Evolutionary conservation across 257 asterid species (phyloP).

Genomic region (Nicotiana otophora): DNA sequence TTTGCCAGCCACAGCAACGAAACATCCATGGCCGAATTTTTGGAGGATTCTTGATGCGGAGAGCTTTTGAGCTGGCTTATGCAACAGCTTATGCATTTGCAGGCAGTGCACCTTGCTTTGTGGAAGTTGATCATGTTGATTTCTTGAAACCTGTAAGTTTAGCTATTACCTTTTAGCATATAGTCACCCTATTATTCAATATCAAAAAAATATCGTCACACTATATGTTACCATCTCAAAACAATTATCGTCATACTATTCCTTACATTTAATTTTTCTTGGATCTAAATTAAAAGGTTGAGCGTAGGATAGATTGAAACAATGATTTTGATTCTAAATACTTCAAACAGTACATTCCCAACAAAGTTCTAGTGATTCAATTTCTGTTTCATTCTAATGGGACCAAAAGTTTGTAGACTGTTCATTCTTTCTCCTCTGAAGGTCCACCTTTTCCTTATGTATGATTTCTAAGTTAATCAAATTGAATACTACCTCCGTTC

Average conservation of each 20-base stretch:
- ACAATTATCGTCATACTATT: neutral
- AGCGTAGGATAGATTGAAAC: neutral
- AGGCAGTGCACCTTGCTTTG: slow-evolving; percentile 71
- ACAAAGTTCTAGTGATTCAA: neutral
- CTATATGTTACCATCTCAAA: too few species aligned
- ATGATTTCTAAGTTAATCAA: neutral
- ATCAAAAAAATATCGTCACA: too few species aligned
- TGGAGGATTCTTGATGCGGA: slow-evolving; percentile 89
- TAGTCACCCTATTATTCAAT: neutral
- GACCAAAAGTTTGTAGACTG: neutral
- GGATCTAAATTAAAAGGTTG: neutral
- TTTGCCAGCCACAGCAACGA: slow-evolving; percentile 96
- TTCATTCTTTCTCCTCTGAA: slow-evolving; percentile 4
- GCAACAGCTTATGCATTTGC: slow-evolving; percentile 85
- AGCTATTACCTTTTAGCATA: neutral
- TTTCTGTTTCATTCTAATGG: neutral
- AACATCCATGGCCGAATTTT: slow-evolving; percentile 89
- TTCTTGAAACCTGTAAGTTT: slow-evolving; percentile 82
- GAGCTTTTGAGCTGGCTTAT: slow-evolving; percentile 81
- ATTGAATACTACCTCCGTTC: neutral
- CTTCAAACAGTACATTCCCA: neutral
- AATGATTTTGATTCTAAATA: neutral
- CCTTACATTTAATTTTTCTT: neutral
- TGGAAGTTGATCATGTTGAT: slow-evolving; percentile 91
- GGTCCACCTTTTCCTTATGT: neutral